phyloP scores from a whole-genome alignment of 371 early-diverging fungal genomes.

The Blastocladiella emersonii region DNA sequence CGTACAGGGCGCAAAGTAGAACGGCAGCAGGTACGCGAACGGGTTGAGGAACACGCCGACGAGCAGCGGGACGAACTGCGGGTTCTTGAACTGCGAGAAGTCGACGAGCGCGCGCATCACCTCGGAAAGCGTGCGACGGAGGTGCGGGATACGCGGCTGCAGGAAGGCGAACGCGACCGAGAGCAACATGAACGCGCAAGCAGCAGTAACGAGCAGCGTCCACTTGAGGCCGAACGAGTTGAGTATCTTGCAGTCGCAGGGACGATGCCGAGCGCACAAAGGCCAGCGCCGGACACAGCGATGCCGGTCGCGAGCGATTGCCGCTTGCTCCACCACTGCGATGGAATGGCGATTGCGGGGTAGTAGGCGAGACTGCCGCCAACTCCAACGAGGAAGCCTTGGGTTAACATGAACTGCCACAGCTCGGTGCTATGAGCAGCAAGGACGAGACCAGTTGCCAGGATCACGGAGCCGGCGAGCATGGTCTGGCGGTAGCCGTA shows the following conservation, averaged over 20 bases:
- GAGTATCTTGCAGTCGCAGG: conserved; percentile 35
- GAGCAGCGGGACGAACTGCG: conserved; percentile 14
- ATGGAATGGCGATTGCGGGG: conserved; percentile 44
- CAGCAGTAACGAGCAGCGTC: conserved; percentile 48
- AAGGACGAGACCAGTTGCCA: conserved; percentile 39
- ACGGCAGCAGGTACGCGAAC: not conserved
- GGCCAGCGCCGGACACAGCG: conserved; percentile 48
- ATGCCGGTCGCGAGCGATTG: conserved; percentile 58
- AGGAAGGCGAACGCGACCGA: conserved; percentile 27
- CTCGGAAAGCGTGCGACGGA: conserved; percentile 6
- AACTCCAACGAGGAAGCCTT: conserved; percentile 50
- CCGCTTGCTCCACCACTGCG: conserved; percentile 53
- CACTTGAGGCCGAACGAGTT: conserved; percentile 38
- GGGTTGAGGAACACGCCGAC: conserved; percentile 9
- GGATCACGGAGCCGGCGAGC: conserved; percentile 16
- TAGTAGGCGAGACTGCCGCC: conserved; percentile 52
- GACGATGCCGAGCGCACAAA: conserved; percentile 45
- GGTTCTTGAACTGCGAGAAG: conserved; percentile 7
- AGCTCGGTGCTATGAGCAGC: conserved; percentile 43
- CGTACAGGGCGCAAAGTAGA: too few species aligned
- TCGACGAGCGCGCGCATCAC: conserved; percentile 17
- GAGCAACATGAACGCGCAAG: conserved; percentile 32
- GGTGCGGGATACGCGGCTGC: conserved; percentile 22
- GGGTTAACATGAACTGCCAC: conserved; percentile 53
- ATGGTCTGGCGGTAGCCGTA: conserved; percentile 7